Evolutionary conservation across 345 rosid species (phyloP), one percentile per base, ranked within the genome.

Genomic region (Excoecaria agallocha): DNA sequence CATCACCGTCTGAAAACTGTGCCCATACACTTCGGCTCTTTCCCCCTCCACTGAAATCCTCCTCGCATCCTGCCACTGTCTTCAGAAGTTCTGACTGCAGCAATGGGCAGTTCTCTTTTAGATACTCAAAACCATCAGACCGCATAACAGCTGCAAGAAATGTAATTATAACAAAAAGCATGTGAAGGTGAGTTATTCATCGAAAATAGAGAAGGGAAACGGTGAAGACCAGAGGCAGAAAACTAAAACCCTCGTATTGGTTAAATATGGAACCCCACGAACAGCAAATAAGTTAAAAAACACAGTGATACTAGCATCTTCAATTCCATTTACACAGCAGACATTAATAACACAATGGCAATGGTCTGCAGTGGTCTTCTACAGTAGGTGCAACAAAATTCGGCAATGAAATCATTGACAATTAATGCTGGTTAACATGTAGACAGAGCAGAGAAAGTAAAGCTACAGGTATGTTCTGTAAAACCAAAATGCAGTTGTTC

Each of bases 1-100:
- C 93, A 38, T 88, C 91, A 30, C 91, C 90, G 22, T 90, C 93
- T 11, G 93, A 87, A 71, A 82, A 85, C 61, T 89, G 93, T 4
- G 72, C 93, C 93, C 96, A 89, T 37, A 87, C 90, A 8, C 89
- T 89, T 66, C 79, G 86, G 68, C 86, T 86, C 85, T 90, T 90
- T 57, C 85, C 87, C 57, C 88, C 88, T 38, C 85, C 89, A 20
- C 91, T 86, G 76, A 80, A 67, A 61, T 87, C 93, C 49, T 86
- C 90, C 70, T 85, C 93, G 6, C 91, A 90, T 71, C 96, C 93
- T 35, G 93, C 96, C 52, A 90, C 88, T 12, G 89, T 89, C 80
- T 87, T 89, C 41, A 90, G 82, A 49, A 90, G 85, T 82, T 90
- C 96, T 1, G 96, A 87, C 74, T 87, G 96, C 81, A 90, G 85